These are phyloP conservation scores for Ogataea paradorogensis DNA, from an alignment of 805 yeast genomes.

Conservation along the genomic window DNA sequence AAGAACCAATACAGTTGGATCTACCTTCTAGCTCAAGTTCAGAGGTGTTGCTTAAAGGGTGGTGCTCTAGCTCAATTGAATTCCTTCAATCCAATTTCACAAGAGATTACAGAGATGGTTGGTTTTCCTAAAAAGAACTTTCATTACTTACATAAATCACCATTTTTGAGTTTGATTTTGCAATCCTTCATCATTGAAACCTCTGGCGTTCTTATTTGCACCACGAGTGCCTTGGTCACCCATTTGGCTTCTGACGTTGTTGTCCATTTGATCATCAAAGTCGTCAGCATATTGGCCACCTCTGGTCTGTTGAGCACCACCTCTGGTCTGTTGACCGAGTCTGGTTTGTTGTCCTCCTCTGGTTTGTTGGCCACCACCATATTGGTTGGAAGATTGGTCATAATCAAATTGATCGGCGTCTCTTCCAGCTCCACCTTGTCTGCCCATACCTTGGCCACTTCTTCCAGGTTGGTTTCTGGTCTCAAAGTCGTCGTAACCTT, in stretches of 20 bases:
- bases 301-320: background rate
- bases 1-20: constrained; percentile 7
- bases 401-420: too few relatives aligned
- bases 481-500: constrained; percentile 4
- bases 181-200: constrained; percentile 12
- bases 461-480: constrained; percentile 1
- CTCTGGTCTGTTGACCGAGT: background rate
- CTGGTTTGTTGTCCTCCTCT: background rate
- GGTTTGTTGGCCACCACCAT: constrained; percentile 1
- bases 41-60: constrained; percentile 9
- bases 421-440: background rate
- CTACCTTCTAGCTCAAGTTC: constrained; percentile 3
- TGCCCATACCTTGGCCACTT: background rate
- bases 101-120: constrained; percentile 28
- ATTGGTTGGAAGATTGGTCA: constrained; percentile 2
- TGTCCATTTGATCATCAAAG: constrained; percentile 12
- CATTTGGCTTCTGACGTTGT: constrained; percentile 15
- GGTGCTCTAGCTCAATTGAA: constrained; percentile 23
- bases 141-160: constrained; percentile 5
- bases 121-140: constrained; percentile 20
- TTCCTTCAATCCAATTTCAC: constrained; percentile 16
- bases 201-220: constrained; percentile 12
- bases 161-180: constrained; percentile 5
- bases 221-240: constrained; percentile 11
- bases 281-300: constrained; percentile 6